Base-by-base conservation (phyloP, 768 basidiomycete genomes). In the Naganishia vaughanmartiniae region DNA sequence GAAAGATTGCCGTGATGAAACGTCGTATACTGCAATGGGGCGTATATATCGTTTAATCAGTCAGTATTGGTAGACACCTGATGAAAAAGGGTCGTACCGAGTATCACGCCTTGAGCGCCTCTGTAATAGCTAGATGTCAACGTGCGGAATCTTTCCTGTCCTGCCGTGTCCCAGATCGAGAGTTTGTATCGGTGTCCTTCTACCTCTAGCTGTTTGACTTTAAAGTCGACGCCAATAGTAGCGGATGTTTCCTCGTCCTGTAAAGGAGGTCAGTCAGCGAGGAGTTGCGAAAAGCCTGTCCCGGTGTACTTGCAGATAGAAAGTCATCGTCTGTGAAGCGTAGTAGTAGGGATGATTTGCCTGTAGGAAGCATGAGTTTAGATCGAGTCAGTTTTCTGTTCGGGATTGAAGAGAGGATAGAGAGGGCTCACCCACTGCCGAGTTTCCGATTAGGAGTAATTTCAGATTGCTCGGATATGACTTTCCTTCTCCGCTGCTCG, bases 261-360 rank as follows among this genome's bases (percentile, higher is more conserved):
- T 26, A 58, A n/a, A 55, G 39, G 17, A 69, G 31, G 36, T 42
- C 5, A 42, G 54, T 24, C 31, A 36, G 30, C 58, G 17, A 34
- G 45, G 30, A 19, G 19, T 46, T 51, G 28, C 7, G 14, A 21
- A 34, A 17, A 5, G 39, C 30, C 19, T 12, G 53, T 21, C 54
- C 79, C 92, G 90, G 46, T 30, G 11, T 30, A 54, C 68, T 69
- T 48, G 48, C 68, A 9, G 91, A 89, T 24, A 97, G 83, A 89
- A 93, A 97, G 76, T 92, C 90, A 82, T 95, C 91, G 78, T 97
- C 94, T 2, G 93, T 93, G 84, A 97, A 98, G n/a, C 95, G 87
- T 11, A 98, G 83, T 4, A 98, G 81, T 17, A 98, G 84, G 75
- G 91, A 93, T 24, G 80, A 81, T 75, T 81, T 81, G 70, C 80